These are phyloP conservation scores for Aspergillus candidus DNA, from an alignment of 2,329 filamentous ascomycete genomes.

Conservation along the genomic window DNA sequence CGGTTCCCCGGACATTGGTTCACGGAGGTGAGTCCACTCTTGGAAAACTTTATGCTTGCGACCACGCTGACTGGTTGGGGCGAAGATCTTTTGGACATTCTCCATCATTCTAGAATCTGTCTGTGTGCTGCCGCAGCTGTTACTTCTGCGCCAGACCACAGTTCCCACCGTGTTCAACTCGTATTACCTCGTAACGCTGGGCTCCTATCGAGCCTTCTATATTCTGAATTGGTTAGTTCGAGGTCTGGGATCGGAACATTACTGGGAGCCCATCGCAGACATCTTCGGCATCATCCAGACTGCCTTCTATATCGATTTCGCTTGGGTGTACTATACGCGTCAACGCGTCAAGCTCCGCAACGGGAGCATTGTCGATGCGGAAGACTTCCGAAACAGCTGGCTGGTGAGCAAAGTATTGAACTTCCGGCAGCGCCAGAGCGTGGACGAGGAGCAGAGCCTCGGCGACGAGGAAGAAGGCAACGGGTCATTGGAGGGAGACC, in stretches of 20 bases:
- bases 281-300: conserved; percentile 88
- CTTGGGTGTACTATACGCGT: conserved; percentile 91
- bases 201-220: conserved; percentile 82
- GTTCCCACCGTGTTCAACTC: conserved; percentile 94
- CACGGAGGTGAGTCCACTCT: conserved; percentile 33
- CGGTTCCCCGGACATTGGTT: conserved; percentile 36
- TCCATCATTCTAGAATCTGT: conserved; percentile 88
- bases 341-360: conserved; percentile 89
- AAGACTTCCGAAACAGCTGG: conserved; percentile 81
- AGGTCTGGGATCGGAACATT: conserved; percentile 52
- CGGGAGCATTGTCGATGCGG: conserved; percentile 81
- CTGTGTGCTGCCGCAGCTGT: conserved; percentile 82
- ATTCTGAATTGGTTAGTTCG: conserved; percentile 85
- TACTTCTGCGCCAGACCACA: conserved; percentile 87
- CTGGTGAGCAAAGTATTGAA: conserved; percentile 73
- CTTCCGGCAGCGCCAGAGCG: conserved; percentile 25
- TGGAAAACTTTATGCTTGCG: background rate
- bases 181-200: conserved; percentile 85
- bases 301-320: conserved; percentile 84
- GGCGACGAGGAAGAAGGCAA: conserved; percentile 24
- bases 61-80: conserved; percentile 2
- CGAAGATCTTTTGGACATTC: conserved; percentile 75
- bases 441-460: conserved; percentile 36
- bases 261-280: conserved; percentile 66
- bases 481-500: conserved; percentile 14